These are phyloP conservation scores for Bathelium albidoporum DNA, from an alignment of 495 filamentous ascomycete genomes.

Conservation along the genomic window DNA sequence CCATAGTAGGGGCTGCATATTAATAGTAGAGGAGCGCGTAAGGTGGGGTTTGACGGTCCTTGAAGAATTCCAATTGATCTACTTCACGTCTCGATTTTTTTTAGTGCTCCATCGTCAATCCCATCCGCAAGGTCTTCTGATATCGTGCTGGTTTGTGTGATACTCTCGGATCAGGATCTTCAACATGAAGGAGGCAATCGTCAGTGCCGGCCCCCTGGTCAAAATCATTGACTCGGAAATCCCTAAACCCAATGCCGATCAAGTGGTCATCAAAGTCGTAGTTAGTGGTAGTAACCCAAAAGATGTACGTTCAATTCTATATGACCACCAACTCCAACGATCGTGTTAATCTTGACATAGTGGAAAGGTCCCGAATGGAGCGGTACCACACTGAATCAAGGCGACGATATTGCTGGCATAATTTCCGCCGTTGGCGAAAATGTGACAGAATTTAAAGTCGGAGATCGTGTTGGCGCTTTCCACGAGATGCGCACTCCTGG, in stretches of 20 bases:
- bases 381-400: constrained; percentile 37
- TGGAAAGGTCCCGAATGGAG: constrained; percentile 30
- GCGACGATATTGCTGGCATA: constrained; percentile 65
- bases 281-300: constrained; percentile 67
- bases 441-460: constrained; percentile 51
- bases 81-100: not conserved
- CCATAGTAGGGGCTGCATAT: not conserved
- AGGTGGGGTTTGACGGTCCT: no score
- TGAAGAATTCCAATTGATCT: not conserved
- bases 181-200: constrained; percentile 57
- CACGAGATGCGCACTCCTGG: constrained; percentile 47
- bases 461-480: constrained; percentile 63
- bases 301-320: constrained; percentile 40
- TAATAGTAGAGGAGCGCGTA: no score
- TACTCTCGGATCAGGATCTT: not conserved
- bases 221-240: constrained; percentile 54
- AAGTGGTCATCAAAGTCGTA: constrained; percentile 62
- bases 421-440: constrained; percentile 51
- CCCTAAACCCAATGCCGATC: constrained; percentile 47
- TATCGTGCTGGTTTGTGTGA: not conserved
- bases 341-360: not conserved
- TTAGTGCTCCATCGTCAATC: not conserved
- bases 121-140: not conserved
- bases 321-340: not conserved
- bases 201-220: constrained; percentile 44